These are phyloP conservation scores for Fusarium staphyleae DNA, from an alignment of 2,329 filamentous ascomycete species.

Conservation along the genomic window DNA sequence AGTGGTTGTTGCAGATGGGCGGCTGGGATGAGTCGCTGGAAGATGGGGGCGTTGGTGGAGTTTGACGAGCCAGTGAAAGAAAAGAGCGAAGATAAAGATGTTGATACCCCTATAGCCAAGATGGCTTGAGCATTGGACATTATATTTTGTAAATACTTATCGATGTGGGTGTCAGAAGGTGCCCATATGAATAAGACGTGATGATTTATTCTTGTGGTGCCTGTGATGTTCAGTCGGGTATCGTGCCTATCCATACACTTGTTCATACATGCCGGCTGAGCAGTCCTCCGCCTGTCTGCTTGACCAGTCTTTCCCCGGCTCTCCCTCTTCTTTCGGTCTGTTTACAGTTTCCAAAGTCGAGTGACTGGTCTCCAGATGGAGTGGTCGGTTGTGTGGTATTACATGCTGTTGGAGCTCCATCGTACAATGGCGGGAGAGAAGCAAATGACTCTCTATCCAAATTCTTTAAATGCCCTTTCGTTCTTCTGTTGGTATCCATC, in stretches of 20 bases:
- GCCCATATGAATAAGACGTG: conserved; percentile 27
- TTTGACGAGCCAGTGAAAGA: conserved; percentile 40
- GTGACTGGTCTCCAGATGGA: no score
- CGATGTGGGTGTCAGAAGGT: conserved; percentile 9
- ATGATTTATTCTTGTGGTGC: conserved; percentile 10
- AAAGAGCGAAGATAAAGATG: conserved; percentile 21
- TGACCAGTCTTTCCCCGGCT: not conserved
- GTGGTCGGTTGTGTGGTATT: no score
- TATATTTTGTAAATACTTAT: conserved; percentile 36
- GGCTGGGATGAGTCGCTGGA: conserved; percentile 86
- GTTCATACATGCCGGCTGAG: conserved; percentile 22
- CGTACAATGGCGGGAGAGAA: no score
- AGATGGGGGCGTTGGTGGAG: conserved; percentile 60
- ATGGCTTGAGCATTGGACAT: conserved; percentile 24
- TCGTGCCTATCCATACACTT: conserved; percentile 30
- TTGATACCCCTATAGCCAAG: conserved; percentile 43
- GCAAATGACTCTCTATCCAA: not conserved
- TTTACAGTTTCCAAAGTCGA: not conserved
- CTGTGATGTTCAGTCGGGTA: conserved; percentile 12
- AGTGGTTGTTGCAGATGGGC: conserved; percentile 76
- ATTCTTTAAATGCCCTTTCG: not conserved
- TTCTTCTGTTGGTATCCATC: not conserved
- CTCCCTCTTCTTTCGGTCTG: not conserved
- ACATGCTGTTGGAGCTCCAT: no score
- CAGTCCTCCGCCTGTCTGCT: no score